Evolutionary conservation across 495 filamentous ascomycete genomes (phyloP).

Genomic region (Aspergillus bridgeri): DNA sequence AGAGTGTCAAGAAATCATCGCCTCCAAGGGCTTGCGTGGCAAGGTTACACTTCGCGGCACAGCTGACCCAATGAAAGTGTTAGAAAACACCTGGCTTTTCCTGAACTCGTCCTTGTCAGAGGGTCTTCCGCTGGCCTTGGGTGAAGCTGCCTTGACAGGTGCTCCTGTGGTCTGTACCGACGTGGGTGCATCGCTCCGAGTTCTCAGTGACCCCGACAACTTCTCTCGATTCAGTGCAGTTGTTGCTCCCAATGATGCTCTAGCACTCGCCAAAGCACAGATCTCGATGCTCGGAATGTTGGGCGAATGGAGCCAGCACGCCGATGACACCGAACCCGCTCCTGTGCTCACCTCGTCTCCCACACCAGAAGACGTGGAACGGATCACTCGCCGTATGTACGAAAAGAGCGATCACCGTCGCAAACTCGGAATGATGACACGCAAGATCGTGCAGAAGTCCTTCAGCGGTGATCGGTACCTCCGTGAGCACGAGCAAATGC

Average conservation of each 20-base stretch:
- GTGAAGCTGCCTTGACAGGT: slow-evolving; percentile 61
- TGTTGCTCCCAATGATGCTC: slow-evolving; percentile 61
- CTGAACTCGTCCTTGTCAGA: slow-evolving; percentile 66
- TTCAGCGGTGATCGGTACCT: slow-evolving; percentile 63
- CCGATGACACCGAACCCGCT: slow-evolving; percentile 41
- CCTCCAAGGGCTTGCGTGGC: slow-evolving; percentile 53
- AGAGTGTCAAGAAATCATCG: slow-evolving; percentile 60
- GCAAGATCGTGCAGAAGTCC: slow-evolving; percentile 57
- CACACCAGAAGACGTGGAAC: slow-evolving; percentile 48
- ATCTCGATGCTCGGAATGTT: slow-evolving; percentile 59
- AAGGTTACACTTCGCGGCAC: slow-evolving; percentile 54
- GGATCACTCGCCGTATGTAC: slow-evolving; percentile 59
- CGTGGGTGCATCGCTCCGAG: slow-evolving; percentile 59
- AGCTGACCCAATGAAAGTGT: slow-evolving; percentile 54
- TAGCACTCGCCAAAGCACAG: slow-evolving; percentile 57
- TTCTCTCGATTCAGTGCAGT: slow-evolving; percentile 58
- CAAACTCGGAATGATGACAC: slow-evolving; percentile 57
- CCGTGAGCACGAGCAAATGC: slow-evolving; percentile 67
- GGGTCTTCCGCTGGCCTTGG: slow-evolving; percentile 62
- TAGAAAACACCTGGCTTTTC: slow-evolving; percentile 63
- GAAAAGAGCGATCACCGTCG: slow-evolving; percentile 56
- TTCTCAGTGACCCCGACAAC: slow-evolving; percentile 59
- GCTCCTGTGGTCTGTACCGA: slow-evolving; percentile 64
- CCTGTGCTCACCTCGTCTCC: slow-evolving; percentile 50
- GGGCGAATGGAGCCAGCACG: slow-evolving; percentile 56